Conservation (phyloP, 805 yeast genomes). For the Barnettozyma californica region DNA sequence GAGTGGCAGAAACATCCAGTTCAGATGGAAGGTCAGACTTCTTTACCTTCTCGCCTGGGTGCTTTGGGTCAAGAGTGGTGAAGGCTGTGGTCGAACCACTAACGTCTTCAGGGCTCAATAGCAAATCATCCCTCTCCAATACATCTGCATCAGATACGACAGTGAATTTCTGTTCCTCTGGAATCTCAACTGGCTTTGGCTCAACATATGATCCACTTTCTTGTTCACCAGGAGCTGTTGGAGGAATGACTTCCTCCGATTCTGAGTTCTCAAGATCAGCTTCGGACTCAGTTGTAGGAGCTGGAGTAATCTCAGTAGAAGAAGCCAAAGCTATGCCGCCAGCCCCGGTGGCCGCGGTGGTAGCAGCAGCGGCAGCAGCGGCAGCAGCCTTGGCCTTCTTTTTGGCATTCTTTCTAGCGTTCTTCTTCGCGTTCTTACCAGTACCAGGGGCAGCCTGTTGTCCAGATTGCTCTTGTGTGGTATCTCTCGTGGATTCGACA, state of each 20-base stretch:
- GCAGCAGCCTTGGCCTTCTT: slow-evolving; percentile 11
- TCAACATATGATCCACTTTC: slow-evolving; percentile 8
- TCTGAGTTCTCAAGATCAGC: not conserved
- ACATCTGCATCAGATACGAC: slow-evolving; percentile 8
- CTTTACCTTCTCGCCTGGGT: slow-evolving; percentile 10
- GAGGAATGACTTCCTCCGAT: not conserved
- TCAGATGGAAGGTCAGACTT: slow-evolving; percentile 1
- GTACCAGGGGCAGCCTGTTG: not conserved
- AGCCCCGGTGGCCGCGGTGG: slow-evolving; percentile 4
- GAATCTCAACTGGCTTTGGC: slow-evolving; percentile 17
- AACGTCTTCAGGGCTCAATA: not conserved
- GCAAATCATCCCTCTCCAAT: slow-evolving; percentile 1
- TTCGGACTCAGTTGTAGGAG: not conserved
- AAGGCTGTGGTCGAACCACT: slow-evolving; percentile 1
- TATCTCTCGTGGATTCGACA: slow-evolving; percentile 1
- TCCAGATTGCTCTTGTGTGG: slow-evolving; percentile 4
- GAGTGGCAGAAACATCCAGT: not conserved
- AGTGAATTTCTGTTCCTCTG: slow-evolving; percentile 17
- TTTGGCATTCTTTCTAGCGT: slow-evolving; percentile 3
- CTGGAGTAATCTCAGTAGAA: not conserved
- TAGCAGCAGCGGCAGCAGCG: slow-evolving; percentile 10
- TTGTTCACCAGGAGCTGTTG: not conserved
- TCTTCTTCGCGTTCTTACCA: slow-evolving; percentile 4
- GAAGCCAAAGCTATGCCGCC: not conserved
- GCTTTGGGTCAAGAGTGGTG: slow-evolving; percentile 21